Percentiles rank a stretch among this genome's conserved stretches.
phyloP scores from a whole-genome alignment of 345 rosid genomes.

The Moricandia moricandioides region DNA sequence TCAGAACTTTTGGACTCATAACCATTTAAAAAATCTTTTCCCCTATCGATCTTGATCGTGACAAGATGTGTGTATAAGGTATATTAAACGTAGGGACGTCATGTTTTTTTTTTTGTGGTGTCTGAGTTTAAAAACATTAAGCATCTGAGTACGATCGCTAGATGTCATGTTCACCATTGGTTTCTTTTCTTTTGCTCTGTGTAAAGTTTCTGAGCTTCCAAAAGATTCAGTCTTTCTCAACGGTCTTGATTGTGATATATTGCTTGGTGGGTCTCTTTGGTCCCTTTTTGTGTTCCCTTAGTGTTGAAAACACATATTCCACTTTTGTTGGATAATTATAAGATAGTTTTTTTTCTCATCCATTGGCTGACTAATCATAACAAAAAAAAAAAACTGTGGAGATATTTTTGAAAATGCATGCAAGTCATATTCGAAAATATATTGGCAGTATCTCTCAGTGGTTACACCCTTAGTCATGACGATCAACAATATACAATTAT shows the following conservation, averaged over 20 bases:
- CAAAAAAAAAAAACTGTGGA: background rate
- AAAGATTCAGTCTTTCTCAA: conserved; percentile 32
- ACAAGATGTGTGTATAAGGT: conserved; percentile 6
- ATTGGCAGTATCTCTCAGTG: background rate
- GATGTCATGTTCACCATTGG: conserved; percentile 32
- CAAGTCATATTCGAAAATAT: background rate
- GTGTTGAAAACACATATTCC: conserved; percentile 31
- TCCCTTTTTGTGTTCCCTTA: conserved; percentile 17
- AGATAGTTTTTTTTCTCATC: background rate
- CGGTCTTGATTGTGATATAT: conserved; percentile 35
- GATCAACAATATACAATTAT: background rate
- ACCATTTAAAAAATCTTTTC: conserved; percentile 16
- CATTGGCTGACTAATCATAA: conserved; percentile 13
- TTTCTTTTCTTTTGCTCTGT: conserved; percentile 7
- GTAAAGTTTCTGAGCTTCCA: conserved; percentile 7
- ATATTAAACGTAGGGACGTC: conserved; percentile 24
- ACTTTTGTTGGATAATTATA: conserved; percentile 16
- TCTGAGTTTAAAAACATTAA: background rate
- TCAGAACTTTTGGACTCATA: conserved; percentile 16
- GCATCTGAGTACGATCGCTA: conserved; percentile 23
- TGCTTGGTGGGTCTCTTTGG: conserved; percentile 28
- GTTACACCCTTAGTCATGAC: background rate
- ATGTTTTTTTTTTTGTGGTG: conserved; percentile 6
- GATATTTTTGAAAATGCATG: background rate
- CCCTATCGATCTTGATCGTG: conserved; percentile 19